Evolutionary conservation across 2,329 filamentous ascomycete species (phyloP).

Genomic region (Penicillium sp.): DNA sequence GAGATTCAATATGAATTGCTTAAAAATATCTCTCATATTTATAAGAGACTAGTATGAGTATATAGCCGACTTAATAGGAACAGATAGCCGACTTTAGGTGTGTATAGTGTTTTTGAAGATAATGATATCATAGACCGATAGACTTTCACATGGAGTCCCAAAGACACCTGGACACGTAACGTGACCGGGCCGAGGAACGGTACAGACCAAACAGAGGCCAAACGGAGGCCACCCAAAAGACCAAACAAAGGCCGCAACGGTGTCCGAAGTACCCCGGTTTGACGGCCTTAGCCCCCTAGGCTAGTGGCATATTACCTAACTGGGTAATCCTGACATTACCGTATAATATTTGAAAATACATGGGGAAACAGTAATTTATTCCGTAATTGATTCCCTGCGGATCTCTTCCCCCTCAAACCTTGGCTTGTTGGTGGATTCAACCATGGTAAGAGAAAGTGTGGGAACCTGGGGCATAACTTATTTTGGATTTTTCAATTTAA

Average conservation of each 20-base stretch:
- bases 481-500: conserved; percentile 8
- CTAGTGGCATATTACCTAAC: not conserved
- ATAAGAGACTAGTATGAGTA: not conserved
- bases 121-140: not conserved
- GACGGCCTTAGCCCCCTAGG: not conserved
- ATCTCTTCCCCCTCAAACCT: conserved; percentile 4
- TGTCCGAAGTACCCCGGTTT: not conserved
- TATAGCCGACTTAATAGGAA: not conserved
- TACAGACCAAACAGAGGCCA: not conserved
- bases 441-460: conserved; percentile 1
- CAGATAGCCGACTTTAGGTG: not conserved
- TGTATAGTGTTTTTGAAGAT: not conserved
- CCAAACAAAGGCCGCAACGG: not conserved
- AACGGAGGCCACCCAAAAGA: not conserved
- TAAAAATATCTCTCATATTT: not conserved
- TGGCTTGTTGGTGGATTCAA: not conserved
- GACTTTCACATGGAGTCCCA: not conserved
- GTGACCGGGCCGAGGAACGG: conserved; percentile 22
- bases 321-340: not conserved
- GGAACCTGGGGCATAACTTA: conserved; percentile 34
- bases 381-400: not conserved
- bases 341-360: not conserved
- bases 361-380: not conserved
- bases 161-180: conserved; percentile 5
- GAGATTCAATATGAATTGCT: not conserved